Evolutionary conservation across 164 flowering plant genomes (phyloP).

Genomic region (Vitis cinerea): DNA sequence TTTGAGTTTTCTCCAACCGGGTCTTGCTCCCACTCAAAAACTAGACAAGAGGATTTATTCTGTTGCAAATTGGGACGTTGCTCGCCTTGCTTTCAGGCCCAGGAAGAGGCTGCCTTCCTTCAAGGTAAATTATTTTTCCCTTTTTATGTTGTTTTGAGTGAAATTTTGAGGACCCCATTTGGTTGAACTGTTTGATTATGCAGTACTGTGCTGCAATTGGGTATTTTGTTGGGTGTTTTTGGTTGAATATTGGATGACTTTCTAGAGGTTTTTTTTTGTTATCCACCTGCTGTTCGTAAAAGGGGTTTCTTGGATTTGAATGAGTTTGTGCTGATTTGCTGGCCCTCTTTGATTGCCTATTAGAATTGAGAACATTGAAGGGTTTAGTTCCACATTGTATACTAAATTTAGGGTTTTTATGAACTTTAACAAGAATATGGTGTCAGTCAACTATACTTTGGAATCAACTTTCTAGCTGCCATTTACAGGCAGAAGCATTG

Average conservation of each 20-base stretch:
- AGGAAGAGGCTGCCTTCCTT: slow-evolving; percentile 21
- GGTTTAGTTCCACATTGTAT: not conserved
- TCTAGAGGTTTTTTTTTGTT: not conserved
- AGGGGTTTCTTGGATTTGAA: not conserved
- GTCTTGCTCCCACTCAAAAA: slow-evolving; percentile 18
- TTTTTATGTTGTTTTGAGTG: not conserved
- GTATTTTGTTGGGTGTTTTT: not conserved
- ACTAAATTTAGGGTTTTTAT: not conserved
- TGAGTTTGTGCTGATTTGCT: not conserved
- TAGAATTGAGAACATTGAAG: not conserved
- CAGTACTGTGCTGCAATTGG: not conserved
- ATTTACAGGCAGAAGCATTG: too few relatives aligned
- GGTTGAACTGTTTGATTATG: not conserved
- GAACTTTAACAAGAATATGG: not conserved
- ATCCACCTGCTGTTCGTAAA: not conserved
- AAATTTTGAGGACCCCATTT: slow-evolving; percentile 13
- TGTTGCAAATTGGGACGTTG: slow-evolving; percentile 10
- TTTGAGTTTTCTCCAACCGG: slow-evolving; percentile 26
- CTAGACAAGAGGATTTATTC: slow-evolving; percentile 20
- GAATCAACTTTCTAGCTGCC: not conserved
- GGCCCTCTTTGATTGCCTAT: not conserved
- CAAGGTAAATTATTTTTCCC: slow-evolving; percentile 20
- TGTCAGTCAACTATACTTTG: not conserved
- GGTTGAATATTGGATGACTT: not conserved
- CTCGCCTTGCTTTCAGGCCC: slow-evolving; percentile 18